Conservation (phyloP, 352 stramenopile species). For the Lagenidium giganteum region DNA sequence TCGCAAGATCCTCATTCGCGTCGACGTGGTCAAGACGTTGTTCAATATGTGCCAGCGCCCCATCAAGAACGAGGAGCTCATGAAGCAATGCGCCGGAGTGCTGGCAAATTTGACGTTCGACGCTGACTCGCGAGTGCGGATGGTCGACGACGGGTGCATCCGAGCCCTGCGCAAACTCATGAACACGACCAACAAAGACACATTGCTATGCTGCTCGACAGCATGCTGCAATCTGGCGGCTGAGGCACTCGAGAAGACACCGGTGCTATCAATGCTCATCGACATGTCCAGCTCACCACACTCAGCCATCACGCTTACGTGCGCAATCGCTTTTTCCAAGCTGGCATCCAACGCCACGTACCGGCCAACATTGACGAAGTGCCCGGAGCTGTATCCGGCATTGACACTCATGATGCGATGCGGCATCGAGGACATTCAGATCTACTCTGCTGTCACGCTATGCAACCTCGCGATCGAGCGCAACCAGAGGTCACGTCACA, state of each 20-base stretch:
- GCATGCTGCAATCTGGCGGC: conserved; percentile 73
- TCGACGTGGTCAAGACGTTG: conserved; percentile 58
- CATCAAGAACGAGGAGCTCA: conserved; percentile 53
- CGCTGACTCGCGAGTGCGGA: conserved; percentile 38
- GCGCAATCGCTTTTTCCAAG: conserved; percentile 75
- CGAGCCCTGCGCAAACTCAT: conserved; percentile 66
- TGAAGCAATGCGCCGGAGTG: conserved; percentile 59
- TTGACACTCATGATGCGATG: conserved; percentile 87
- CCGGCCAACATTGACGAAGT: conserved; percentile 55
- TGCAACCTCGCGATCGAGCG: conserved; percentile 81
- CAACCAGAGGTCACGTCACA: conserved; percentile 47
- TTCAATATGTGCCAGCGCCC: conserved; percentile 62
- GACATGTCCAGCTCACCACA: conserved; percentile 63
- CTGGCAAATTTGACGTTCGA: conserved; percentile 79
- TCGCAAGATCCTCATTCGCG: conserved; percentile 49
- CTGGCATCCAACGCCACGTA: conserved; percentile 54
- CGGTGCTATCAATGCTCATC: conserved; percentile 72
- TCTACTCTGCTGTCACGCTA: conserved; percentile 83
- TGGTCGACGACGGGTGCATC: conserved; percentile 64
- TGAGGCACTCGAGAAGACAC: conserved; percentile 65
- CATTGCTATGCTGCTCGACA: conserved; percentile 60
- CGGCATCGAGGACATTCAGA: conserved; percentile 83
- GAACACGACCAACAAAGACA: conserved; percentile 49
- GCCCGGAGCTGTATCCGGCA: conserved; percentile 63
- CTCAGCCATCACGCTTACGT: conserved; percentile 62